These are phyloP conservation scores for Chlorella sp. DNA, from an alignment of 139 green algal genomes.

Conservation along the genomic window DNA sequence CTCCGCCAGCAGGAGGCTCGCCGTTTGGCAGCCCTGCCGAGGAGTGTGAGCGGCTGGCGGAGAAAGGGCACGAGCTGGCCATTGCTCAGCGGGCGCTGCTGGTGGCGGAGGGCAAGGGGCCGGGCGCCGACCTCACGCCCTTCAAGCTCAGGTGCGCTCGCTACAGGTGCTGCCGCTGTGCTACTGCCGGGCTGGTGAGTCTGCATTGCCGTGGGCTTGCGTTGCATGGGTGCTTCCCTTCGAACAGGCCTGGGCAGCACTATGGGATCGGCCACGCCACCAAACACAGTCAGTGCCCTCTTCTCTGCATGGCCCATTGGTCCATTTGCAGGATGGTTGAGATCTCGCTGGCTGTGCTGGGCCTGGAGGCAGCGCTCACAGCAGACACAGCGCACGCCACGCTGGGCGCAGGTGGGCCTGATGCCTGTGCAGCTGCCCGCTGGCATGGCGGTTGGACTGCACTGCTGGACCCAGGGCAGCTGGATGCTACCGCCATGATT, in stretches of 20 bases:
- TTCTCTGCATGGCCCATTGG: too few relatives aligned
- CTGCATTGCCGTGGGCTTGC: too few relatives aligned
- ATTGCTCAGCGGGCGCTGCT: constrained; percentile 32
- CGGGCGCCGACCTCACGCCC: not conserved
- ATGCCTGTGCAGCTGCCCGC: too few relatives aligned
- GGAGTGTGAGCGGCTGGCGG: constrained; percentile 36
- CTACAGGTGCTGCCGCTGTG: too few relatives aligned
- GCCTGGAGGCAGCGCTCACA: not conserved
- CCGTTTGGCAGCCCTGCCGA: not conserved
- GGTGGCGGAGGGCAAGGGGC: constrained; percentile 20
- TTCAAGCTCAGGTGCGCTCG: constrained; percentile 4
- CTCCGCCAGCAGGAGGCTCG: not conserved
- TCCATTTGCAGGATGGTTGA: constrained; percentile 35
- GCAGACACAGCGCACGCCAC: not conserved
- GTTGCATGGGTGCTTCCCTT: too few relatives aligned
- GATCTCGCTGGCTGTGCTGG: constrained; percentile 28
- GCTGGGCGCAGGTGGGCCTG: constrained; percentile 3
- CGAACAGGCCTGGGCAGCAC: too few relatives aligned
- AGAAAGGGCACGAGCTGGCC: constrained; percentile 35
- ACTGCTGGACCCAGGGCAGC: too few relatives aligned
- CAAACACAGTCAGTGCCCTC: too few relatives aligned
- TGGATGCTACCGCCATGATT: too few relatives aligned
- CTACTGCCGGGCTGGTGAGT: too few relatives aligned
- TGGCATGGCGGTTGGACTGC: too few relatives aligned
- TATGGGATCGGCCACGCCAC: too few relatives aligned